Evolutionary conservation across 1,284 basidiomycete species (phyloP), one percentile per base, ranked within the genome.

Genomic region (Ganoderma resinaceum): DNA sequence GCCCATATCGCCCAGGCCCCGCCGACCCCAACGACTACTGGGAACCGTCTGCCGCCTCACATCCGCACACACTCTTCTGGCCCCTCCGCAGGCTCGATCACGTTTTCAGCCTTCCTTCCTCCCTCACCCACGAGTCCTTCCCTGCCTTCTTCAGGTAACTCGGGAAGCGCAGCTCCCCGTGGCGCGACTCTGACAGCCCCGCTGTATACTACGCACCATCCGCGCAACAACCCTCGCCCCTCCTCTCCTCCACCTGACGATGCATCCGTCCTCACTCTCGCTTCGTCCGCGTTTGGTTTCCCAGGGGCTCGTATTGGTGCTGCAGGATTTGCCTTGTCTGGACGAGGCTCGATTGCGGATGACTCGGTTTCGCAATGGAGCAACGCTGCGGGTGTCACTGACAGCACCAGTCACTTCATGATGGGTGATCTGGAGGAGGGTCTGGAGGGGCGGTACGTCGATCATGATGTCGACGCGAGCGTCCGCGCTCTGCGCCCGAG

Each of bases 161-260:
- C 74, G n/a, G 72, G 68, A 33, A 69, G 64, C 29, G 61, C 67
- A 14, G 58, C 49, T 14, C 14, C 46, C 31, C 58, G 59, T 59
- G 70, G 69, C n/a, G 60, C 60, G 37, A 69, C 84, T 20, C 81
- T 91, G 37, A 94, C 95, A 77, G 94, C 94, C 8, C 97, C 97
- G 0, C 86, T 93, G 52, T 95, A 97, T 78, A 95, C 95, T 0
- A 83, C 90, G 8, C 95, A 96, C 70, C 96, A 99, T 80, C 97
- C 97, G 2, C 89, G 95, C 63, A 95, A 98, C 81, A 99, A 99
- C 78, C 97, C 97, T 2, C 89, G 93, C 26, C 97, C 97, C 18
- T 91, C 92, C 7, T 95, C 93, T 1, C 92, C 95, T 12, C 97
- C 97, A 0, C 84, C 90, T 31, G 95, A 97, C 77, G 96, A 99